Conservation (phyloP, 176 grass and related monocot genomes). For the Guadua angustifolia region DNA sequence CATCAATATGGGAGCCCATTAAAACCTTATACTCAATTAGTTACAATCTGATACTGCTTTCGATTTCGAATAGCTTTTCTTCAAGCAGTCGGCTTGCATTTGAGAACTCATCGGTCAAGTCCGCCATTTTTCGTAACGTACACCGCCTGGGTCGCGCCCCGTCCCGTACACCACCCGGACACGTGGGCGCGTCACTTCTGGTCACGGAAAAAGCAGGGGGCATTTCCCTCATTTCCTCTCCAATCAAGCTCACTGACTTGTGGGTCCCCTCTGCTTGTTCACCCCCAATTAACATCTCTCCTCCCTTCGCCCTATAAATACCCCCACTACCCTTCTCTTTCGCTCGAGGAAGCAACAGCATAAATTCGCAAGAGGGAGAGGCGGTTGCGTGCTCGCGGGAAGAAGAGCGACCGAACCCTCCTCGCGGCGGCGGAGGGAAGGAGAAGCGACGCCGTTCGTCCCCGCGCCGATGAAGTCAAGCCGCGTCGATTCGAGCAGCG, state of each 20-base stretch:
- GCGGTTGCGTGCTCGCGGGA: slow-evolving; percentile 52
- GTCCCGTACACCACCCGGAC: background rate
- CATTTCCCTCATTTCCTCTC: background rate
- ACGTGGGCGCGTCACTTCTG: background rate
- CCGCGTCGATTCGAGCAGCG: slow-evolving; percentile 10
- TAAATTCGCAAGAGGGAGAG: background rate
- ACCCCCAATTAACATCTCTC: background rate
- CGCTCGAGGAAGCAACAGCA: background rate
- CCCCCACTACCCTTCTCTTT: background rate
- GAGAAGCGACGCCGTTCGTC: background rate
- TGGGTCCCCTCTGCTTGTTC: no score
- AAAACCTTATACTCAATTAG: no score
- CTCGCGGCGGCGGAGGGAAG: background rate
- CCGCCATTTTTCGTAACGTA: no score
- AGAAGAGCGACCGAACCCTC: slow-evolving; percentile 29
- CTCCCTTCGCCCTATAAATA: slow-evolving; percentile 23
- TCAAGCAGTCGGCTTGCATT: no score
- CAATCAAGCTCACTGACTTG: background rate
- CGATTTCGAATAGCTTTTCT: no score
- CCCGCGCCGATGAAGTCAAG: background rate
- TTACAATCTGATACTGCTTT: no score
- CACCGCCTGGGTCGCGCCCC: no score
- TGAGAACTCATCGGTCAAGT: no score
- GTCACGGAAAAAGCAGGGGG: background rate
- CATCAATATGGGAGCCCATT: no score